A percentile compares a stretch with the other conserved stretches of the same genome.
Evolutionary conservation across 352 stramenopile species (phyloP).

Genomic region (Lagenidium giganteum): DNA sequence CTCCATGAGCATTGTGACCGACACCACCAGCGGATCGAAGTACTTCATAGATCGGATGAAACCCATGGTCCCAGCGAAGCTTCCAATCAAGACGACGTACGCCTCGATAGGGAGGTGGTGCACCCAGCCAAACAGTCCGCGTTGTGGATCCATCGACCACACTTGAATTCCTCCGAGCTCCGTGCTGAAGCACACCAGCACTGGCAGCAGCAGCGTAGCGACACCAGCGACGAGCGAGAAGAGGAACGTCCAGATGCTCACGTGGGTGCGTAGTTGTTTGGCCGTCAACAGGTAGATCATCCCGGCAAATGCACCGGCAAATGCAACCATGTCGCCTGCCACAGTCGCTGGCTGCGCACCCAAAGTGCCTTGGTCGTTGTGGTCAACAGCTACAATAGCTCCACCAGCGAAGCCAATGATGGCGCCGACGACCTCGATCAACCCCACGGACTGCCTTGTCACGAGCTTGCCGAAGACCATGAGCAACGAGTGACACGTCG

Average conservation of each 20-base stretch:
- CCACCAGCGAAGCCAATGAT: conserved; percentile 33
- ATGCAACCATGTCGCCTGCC: conserved; percentile 43
- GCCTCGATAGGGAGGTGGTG: conserved; percentile 40
- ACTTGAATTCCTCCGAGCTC: conserved; percentile 1
- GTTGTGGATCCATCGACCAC: conserved; percentile 7
- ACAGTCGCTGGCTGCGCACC: conserved; percentile 5
- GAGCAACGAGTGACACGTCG: conserved; percentile 50
- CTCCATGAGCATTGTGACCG: conserved; percentile 48
- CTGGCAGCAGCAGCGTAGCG: conserved; percentile 21
- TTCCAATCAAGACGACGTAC: conserved; percentile 44
- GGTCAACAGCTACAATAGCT: conserved; percentile 34
- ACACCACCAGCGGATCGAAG: conserved; percentile 57
- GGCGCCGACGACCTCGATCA: conserved; percentile 33
- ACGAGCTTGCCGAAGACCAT: conserved; percentile 43
- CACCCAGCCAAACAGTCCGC: conserved; percentile 36
- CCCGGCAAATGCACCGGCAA: conserved; percentile 40
- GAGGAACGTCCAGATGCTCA: conserved; percentile 38
- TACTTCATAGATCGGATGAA: conserved; percentile 51
- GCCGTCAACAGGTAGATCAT: conserved; percentile 40
- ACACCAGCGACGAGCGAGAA: conserved; percentile 31
- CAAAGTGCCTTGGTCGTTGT: conserved; percentile 3
- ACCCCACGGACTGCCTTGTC: conserved; percentile 22
- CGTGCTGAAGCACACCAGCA: conserved; percentile 18
- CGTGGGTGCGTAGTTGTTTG: conserved; percentile 28
- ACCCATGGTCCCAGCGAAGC: conserved; percentile 42